Conservation (phyloP, 2,329 filamentous ascomycete genomes). For the Talaromyces atroroseus region DNA sequence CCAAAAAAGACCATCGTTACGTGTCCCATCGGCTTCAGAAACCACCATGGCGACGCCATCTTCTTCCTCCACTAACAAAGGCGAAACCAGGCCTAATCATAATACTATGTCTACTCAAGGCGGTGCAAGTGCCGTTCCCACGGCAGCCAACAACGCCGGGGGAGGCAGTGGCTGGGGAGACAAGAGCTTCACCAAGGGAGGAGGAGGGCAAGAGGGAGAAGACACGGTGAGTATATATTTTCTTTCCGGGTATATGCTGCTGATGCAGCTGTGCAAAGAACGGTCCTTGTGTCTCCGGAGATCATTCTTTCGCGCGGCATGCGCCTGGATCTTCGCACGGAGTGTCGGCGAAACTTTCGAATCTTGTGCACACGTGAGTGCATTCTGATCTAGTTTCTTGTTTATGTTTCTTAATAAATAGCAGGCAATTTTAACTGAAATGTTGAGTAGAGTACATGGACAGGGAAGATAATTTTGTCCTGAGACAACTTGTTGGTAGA, state of each 20-base stretch:
- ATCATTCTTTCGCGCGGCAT: conserved; percentile 13
- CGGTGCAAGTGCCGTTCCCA: conserved; percentile 13
- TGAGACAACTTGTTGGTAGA: background rate
- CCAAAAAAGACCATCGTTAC: too few relatives aligned
- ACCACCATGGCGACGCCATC: conserved; percentile 6
- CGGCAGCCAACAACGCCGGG: conserved; percentile 14
- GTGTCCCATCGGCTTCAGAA: background rate
- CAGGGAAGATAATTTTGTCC: conserved; percentile 1
- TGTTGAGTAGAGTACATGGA: conserved; percentile 1
- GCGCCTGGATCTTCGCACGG: conserved; percentile 10
- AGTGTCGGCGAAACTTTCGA: conserved; percentile 1
- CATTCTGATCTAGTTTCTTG: background rate
- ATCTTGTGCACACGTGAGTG: conserved; percentile 7
- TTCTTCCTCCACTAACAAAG: background rate
- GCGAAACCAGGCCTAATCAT: conserved; percentile 9
- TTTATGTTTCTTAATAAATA: background rate
- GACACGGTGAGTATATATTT: background rate
- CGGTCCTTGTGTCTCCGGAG: conserved; percentile 8
- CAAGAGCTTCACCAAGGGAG: conserved; percentile 9
- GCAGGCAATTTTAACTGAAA: background rate
- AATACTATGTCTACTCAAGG: conserved; percentile 7
- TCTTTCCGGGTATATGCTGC: background rate
- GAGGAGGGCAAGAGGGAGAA: conserved; percentile 5
- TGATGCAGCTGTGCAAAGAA: background rate
- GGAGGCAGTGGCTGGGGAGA: conserved; percentile 13